phyloP scores from a whole-genome alignment of 2,329 filamentous ascomycete genomes.

The Exutisphaerella laricina region DNA sequence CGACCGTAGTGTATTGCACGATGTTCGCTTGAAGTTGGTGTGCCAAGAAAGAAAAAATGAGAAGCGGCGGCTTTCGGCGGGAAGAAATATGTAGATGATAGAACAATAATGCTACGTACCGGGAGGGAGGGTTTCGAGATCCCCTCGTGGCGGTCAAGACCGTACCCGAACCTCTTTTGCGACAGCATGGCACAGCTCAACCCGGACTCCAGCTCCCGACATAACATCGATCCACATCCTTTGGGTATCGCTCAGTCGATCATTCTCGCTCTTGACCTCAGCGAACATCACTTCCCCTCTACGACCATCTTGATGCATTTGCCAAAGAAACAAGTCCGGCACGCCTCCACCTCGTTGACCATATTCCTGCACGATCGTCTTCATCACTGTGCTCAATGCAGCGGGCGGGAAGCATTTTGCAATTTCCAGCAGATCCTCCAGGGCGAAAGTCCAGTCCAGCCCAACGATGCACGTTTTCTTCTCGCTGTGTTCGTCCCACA shows the following conservation, averaged over 20 bases:
- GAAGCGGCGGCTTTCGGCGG: too few relatives aligned
- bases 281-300: slow-evolving; percentile 36
- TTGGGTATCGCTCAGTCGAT: slow-evolving; percentile 92
- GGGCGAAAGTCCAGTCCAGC: slow-evolving; percentile 80
- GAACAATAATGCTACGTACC: too few relatives aligned
- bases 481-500: slow-evolving; percentile 64
- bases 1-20: too few relatives aligned
- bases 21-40: too few relatives aligned
- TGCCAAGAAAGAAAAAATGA: too few relatives aligned
- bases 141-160: too few relatives aligned
- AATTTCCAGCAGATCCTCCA: slow-evolving; percentile 74
- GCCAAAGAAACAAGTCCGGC: slow-evolving; percentile 90
- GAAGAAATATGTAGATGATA: too few relatives aligned
- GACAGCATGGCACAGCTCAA: slow-evolving; percentile 70
- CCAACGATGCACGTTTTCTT: slow-evolving; percentile 81
- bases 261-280: slow-evolving; percentile 61
- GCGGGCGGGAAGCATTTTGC: slow-evolving; percentile 71
- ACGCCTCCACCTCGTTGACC: slow-evolving; percentile 77
- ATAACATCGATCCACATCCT: slow-evolving; percentile 95
- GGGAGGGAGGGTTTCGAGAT: too few relatives aligned
- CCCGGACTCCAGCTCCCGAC: slow-evolving; percentile 72
- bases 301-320: slow-evolving; percentile 35
- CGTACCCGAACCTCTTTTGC: slow-evolving; percentile 47
- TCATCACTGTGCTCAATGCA: slow-evolving; percentile 77
- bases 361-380: slow-evolving; percentile 95